These are phyloP conservation scores for Candida argentea DNA, from an alignment of 805 yeast species.

Conservation along the genomic window DNA sequence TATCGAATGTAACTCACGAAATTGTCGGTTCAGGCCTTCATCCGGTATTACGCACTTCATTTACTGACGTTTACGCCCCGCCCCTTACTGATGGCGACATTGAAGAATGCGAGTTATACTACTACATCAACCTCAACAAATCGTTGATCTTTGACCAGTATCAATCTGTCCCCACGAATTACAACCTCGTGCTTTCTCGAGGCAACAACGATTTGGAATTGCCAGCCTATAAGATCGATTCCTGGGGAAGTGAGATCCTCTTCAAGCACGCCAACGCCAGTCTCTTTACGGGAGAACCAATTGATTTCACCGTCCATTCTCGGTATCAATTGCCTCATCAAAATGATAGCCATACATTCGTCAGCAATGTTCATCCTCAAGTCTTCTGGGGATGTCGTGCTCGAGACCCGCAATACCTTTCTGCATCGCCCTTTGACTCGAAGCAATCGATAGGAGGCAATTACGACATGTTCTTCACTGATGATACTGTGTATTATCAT, in stretches of 20 bases:
- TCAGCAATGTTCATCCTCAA: conserved; percentile 13
- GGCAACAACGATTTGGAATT: conserved; percentile 30
- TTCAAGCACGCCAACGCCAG: conserved; percentile 14
- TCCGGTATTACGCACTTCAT: conserved; percentile 17
- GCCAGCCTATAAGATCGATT: conserved; percentile 25
- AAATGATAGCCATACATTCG: conserved; percentile 5
- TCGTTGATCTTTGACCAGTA: conserved; percentile 29
- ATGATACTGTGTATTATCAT: conserved; percentile 31
- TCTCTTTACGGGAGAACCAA: conserved; percentile 2
- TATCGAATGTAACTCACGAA: conserved; percentile 1
- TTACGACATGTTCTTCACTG: conserved; percentile 27
- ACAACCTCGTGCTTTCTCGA: conserved; percentile 14
- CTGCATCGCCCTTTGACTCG: conserved; percentile 28
- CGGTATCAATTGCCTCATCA: conserved; percentile 27
- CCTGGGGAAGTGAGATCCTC: conserved; percentile 33
- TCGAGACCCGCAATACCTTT: conserved; percentile 16
- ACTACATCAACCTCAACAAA: conserved; percentile 21
- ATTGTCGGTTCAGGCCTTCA: conserved; percentile 24
- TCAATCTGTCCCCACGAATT: conserved; percentile 18
- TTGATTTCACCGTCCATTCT: conserved; percentile 26
- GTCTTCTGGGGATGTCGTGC: conserved; percentile 31
- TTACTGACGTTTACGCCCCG: conserved; percentile 3
- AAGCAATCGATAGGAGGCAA: conserved; percentile 19
- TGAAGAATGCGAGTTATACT: conserved; percentile 20
- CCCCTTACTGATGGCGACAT: conserved; percentile 15